Evolutionary conservation across 352 stramenopile species (phyloP), one percentile per base, ranked within the genome.

Genomic region (Phytopythium helicoides): DNA sequence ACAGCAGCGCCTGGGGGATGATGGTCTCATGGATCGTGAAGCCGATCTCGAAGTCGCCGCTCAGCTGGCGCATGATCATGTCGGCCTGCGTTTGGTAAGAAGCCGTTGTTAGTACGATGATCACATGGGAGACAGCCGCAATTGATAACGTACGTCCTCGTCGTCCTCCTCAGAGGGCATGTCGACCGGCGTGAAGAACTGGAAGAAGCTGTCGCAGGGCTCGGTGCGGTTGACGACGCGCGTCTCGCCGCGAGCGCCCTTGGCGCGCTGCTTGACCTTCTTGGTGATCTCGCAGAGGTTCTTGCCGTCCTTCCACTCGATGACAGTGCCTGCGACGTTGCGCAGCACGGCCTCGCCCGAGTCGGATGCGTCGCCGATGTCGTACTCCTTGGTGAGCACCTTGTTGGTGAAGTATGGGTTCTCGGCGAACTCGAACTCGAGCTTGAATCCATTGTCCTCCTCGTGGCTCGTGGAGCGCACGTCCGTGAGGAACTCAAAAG

Each of bases 21-120:
- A 94, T 94, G 40, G 79, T 87, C 71, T 94, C 84, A 68, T 94
- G 81, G 64, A 94, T 89, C 41, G 81, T 85, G 53, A 94, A 92
- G 18, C 84, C 84, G 44, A 94, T 91, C 59, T 94, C 77, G 39
- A 92, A 94, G 68, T 94, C 84, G 19, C 71, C 76, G 35, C 74
- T 89, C 16, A 94, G 66, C 60, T 94, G 84, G 38, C 80, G 79
- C 81, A 94, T 92, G 55, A 92, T 89, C 64, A 89, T 81, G 46
- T 90, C 81, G 71, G 75, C 91, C 76, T 89, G 67, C 50, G n/a
- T 8, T 16, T 3, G 3, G 1, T 14, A 2, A 63, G 39, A 50
- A 52, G 47, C 33, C 15, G 34, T 66, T n/a, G 54, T 40, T 52
- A 31, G 1, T 23, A 19, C n/a, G 23, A 28, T 58, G 39, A 67